phyloP scores from a whole-genome alignment of 2,329 filamentous ascomycete genomes.

The Epichloe festucae region DNA sequence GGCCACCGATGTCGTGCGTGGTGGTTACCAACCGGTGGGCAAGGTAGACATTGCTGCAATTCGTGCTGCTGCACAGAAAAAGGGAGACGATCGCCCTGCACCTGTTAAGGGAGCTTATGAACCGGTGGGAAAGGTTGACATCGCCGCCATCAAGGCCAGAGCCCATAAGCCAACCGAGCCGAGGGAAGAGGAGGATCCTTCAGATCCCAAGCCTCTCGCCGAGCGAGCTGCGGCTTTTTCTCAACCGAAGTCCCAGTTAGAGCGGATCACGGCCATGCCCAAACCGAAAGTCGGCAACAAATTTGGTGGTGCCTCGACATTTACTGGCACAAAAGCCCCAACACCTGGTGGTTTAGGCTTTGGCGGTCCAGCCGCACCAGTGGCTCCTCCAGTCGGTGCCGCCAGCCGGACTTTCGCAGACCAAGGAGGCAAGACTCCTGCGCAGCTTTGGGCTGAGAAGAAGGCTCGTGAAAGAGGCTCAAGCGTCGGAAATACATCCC shows the following conservation, averaged over 20 bases:
- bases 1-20: slow-evolving; percentile 56
- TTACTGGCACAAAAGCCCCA: slow-evolving; percentile 81
- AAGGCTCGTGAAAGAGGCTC: slow-evolving; percentile 67
- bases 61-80: slow-evolving; percentile 57
- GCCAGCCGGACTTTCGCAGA: slow-evolving; percentile 92
- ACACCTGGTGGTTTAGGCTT: slow-evolving; percentile 57
- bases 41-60: slow-evolving; percentile 97
- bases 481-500: slow-evolving; percentile 26
- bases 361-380: slow-evolving; percentile 42
- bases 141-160: slow-evolving; percentile 79
- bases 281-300: slow-evolving; percentile 93
- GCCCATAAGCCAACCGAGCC: slow-evolving; percentile 51
- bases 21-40: slow-evolving; percentile 84
- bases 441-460: slow-evolving; percentile 94
- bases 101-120: slow-evolving; percentile 89
- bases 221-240: slow-evolving; percentile 66
- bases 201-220: slow-evolving; percentile 49
- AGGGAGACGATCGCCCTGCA: slow-evolving; percentile 65
- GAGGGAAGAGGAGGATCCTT: slow-evolving; percentile 17
- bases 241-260: slow-evolving; percentile 41
- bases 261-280: slow-evolving; percentile 73
- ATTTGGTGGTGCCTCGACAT: slow-evolving; percentile 59
- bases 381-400: slow-evolving; percentile 52
- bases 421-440: slow-evolving; percentile 87
- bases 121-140: slow-evolving; percentile 92